These are phyloP conservation scores for Annona cherimola DNA, from an alignment of 164 flowering plant species.

Conservation along the genomic window DNA sequence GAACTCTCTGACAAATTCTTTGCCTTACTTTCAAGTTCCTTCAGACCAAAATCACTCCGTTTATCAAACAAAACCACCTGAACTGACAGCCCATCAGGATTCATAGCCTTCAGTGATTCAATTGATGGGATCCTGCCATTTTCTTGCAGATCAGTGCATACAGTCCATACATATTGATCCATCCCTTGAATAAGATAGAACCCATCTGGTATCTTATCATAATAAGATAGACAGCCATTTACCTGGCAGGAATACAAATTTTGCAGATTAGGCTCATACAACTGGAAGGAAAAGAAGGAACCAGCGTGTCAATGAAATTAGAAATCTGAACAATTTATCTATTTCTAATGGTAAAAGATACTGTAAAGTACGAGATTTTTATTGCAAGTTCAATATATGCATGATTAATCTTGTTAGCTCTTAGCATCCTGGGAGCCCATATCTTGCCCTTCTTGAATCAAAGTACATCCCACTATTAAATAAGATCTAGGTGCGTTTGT, in stretches of 20 bases:
- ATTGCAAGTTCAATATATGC: no score
- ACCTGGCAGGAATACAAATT: conserved; percentile 44
- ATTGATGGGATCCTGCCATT: conserved; percentile 86
- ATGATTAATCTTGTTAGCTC: no score
- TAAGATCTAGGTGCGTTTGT: no score
- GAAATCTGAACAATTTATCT: no score
- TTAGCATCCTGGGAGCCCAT: no score
- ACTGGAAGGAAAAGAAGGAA: neutral
- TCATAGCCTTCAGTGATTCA: conserved; percentile 63
- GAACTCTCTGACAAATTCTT: conserved; percentile 48
- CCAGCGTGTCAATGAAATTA: neutral
- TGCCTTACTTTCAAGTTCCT: conserved; percentile 64
- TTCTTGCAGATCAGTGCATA: conserved; percentile 78
- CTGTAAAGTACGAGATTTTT: no score
- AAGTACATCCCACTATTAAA: no score
- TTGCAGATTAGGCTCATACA: neutral
- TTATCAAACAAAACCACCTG: conserved; percentile 79
- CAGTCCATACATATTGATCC: conserved; percentile 88
- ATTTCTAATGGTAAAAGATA: no score
- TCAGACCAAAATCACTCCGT: conserved; percentile 62
- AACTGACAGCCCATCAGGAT: conserved; percentile 51
- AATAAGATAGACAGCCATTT: conserved; percentile 88
- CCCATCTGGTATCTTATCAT: conserved; percentile 86
- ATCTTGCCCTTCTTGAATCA: no score
- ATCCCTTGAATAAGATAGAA: conserved; percentile 83